Evolutionary conservation across 345 rosid genomes (phyloP).

Genomic region (Gossypium australe): DNA sequence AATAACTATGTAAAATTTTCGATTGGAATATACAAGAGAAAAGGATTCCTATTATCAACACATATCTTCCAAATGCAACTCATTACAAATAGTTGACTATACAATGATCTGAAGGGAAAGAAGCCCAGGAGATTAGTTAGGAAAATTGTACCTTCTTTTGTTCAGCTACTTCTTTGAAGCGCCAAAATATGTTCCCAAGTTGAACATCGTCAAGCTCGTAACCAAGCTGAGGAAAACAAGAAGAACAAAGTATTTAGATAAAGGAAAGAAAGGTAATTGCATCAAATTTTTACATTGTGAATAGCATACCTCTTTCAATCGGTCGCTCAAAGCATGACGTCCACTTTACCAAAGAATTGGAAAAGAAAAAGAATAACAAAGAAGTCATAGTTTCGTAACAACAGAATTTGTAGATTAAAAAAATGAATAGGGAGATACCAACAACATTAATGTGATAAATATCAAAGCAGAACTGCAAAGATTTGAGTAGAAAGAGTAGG

Average conservation of each 20-base stretch:
- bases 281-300: not conserved
- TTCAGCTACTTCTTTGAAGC: slow-evolving; percentile 87
- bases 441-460: not conserved
- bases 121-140: not conserved
- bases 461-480: not conserved
- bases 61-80: not conserved
- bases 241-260: slow-evolving; percentile 14
- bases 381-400: not conserved
- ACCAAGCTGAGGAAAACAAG: slow-evolving; percentile 58
- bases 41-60: too few relatives aligned
- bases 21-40: too few relatives aligned
- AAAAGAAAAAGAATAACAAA: slow-evolving; percentile 3
- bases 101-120: not conserved
- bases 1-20: too few relatives aligned
- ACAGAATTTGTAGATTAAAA: not conserved
- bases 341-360: slow-evolving; percentile 50
- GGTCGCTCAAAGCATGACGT: slow-evolving; percentile 80
- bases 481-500: too few relatives aligned
- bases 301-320: slow-evolving; percentile 62
- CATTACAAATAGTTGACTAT: not conserved
- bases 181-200: slow-evolving; percentile 73
- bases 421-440: not conserved
- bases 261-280: not conserved
- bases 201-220: slow-evolving; percentile 71
- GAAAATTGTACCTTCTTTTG: slow-evolving; percentile 62